Base-by-base conservation (phyloP, 2,329 filamentous ascomycete genomes). In the Rugonectria rugulosa region DNA sequence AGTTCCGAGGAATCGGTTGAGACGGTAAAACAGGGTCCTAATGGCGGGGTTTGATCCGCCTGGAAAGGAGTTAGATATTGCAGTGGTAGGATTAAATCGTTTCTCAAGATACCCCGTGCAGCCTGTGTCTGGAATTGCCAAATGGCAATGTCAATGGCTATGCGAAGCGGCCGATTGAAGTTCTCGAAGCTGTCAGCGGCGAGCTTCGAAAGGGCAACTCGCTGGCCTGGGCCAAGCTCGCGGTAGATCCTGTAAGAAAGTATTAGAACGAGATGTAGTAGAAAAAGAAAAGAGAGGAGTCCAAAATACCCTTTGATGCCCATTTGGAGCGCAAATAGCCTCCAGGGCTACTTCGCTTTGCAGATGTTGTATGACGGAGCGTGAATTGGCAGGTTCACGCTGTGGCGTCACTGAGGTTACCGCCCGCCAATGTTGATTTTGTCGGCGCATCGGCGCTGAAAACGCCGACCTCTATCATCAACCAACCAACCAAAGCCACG, bases 121-220 rank as follows among this genome's bases (percentile, higher is more conserved):
- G 91, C 88, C 70, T 96, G 92, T 11, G 88, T 88, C 69, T 99
- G 95, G 69, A 97, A 98, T 38, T 97, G 89, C 95, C 95, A 99
- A 70, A 99, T 98, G 3, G 92, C 92, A 64, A 96, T 90, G 71
- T 99, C 95, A 61, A 99, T 90, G 32, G 95, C 95, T 41, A 99
- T 81, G 34, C 93, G 88, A 34, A 98, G 79, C 0, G 93, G 93
- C 2, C 88, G 83, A 20, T 84, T 82, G 10, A 85, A 86, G 49
- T 81, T 75, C 67, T 92, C 85, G 61, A 96, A 84, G 64, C 91
- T 88, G 42, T 92, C 85, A 40, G 92, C 81, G 24, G 93, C 89
- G 45, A 98, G 82, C 69, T 91, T 96, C 27, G 90, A 86, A 9
- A 99, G 81, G 15, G 95, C 89, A 50, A 96, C 81, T 56, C 93